A percentile compares a stretch with the other conserved stretches of the same genome.
Evolutionary conservation across 805 yeast species (phyloP).

Genomic region (Ascoidea rubescens): DNA sequence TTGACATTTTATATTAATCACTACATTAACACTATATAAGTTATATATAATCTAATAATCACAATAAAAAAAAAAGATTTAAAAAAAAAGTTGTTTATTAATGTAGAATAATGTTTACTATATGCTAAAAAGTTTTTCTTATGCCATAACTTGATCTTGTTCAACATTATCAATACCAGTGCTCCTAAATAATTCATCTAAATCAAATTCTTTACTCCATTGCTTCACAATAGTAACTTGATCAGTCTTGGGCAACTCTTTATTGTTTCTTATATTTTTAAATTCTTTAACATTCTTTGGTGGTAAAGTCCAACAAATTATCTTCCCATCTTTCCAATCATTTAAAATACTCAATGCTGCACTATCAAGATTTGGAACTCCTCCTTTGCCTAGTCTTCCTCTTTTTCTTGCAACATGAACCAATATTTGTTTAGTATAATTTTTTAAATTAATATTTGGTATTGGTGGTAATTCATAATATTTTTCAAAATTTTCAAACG

Average conservation of each 20-base stretch:
- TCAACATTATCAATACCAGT: constrained; percentile 19
- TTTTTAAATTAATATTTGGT: constrained; percentile 53
- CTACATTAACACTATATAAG: not conserved
- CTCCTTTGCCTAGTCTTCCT: constrained; percentile 88
- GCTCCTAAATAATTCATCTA: constrained; percentile 59
- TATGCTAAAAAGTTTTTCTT: too few relatives aligned
- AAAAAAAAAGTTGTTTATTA: too few relatives aligned
- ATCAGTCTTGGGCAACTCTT: constrained; percentile 21
- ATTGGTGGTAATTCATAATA: constrained; percentile 73
- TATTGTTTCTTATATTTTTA: constrained; percentile 12
- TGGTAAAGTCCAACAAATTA: constrained; percentile 83
- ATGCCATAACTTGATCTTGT: constrained; percentile 12
- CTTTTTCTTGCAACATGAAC: constrained; percentile 87
- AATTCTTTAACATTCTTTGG: constrained; percentile 26
- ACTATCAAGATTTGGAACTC: constrained; percentile 76
- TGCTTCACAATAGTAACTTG: constrained; percentile 69
- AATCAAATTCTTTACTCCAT: constrained; percentile 92
- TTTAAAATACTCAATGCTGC: constrained; percentile 74
- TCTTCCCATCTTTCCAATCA: constrained; percentile 97
- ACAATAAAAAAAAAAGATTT: too few relatives aligned
- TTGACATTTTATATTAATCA: not conserved
- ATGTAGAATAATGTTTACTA: too few relatives aligned
- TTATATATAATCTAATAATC: too few relatives aligned
- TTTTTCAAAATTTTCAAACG: constrained; percentile 43
- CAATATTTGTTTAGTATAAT: constrained; percentile 72